Evolutionary conservation across 169 alveolate genomes (phyloP), one percentile per base, ranked within the genome.

Genomic region (Eimeria tenella): DNA sequence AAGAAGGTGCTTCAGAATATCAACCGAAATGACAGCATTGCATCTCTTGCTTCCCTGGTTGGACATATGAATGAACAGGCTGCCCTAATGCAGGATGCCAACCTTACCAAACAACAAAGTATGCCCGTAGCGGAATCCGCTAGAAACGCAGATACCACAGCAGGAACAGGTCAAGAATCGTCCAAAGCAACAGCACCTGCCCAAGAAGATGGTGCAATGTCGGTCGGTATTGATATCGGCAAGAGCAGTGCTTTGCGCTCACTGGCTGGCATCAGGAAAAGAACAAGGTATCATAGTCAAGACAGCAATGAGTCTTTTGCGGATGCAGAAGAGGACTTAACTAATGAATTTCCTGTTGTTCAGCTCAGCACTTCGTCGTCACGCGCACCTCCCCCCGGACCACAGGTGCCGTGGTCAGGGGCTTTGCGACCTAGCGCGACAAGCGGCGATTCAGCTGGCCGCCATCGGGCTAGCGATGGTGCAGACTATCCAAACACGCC

Each of bases 401-500:
- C 53, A 11, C 88, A 5, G 19, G 31, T 13, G 13, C 71, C 71
- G 17, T 79, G 88, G 88, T 4, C 21, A n/a, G 65, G 88, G 10
- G 71, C 65, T 31, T 31, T 31, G 42, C 0, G 42, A 31, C 42
- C 42, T 31, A 31, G 42, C 42, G 31, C 19, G 50, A 25, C 23
- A 25, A 79, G 52, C 52, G 31, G 71, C 52, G 52, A 68, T 25
- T 52, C 71, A 53, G 52, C 65, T 17, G 70, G 71, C 50, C 88
- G 31, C n/a, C 52, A 55, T n/a, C 42, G 49, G 10, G 42, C 63
- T 21, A 50, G 13, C 8, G 71, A 79, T 25, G 71, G 88, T 4
- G 56, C 71, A 5, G 31, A 50, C 70, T 79, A 79, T 53, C 71
- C 88, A 6, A 79, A 79, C 52, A 79, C 88, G n/a, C 88, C 88